Conservation (phyloP, 2,329 filamentous ascomycete genomes). For the Dothideomycetes sp. region DNA sequence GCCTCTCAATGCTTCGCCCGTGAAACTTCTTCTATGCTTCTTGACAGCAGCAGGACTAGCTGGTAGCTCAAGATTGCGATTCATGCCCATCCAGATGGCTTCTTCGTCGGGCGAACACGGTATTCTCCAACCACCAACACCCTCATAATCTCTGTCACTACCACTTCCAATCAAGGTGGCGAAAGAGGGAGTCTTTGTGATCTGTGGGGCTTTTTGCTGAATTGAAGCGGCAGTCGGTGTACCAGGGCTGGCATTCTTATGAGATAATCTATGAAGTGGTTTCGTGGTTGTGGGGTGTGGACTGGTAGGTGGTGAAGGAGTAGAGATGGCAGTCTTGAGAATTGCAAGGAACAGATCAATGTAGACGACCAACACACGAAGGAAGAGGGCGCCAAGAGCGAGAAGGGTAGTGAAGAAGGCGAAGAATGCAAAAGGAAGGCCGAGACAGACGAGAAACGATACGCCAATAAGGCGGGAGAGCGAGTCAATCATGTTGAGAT, state of each 20-base stretch:
- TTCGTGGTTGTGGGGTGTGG: conserved; percentile 19
- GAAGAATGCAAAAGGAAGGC: conserved; percentile 30
- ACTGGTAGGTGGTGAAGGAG: conserved; percentile 21
- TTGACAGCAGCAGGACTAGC: conserved; percentile 13
- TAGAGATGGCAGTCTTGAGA: conserved; percentile 22
- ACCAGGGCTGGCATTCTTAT: conserved; percentile 8
- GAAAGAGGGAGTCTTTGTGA: conserved; percentile 26
- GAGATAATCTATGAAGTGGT: no score
- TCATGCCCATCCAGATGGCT: conserved; percentile 36
- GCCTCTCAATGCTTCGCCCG: no score
- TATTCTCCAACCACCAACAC: conserved; percentile 33
- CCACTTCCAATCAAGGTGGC: conserved; percentile 26
- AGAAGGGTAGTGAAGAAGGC: conserved; percentile 31
- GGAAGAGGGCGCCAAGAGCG: conserved; percentile 29
- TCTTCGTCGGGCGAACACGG: conserved; percentile 32
- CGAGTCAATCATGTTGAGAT: conserved; percentile 6
- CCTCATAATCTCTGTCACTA: conserved; percentile 32
- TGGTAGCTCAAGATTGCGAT: conserved; percentile 33
- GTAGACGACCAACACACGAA: conserved; percentile 34
- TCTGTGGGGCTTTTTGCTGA: conserved; percentile 10
- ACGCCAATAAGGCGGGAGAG: conserved; percentile 6
- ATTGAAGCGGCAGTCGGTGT: conserved; percentile 16
- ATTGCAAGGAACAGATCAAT: conserved; percentile 33
- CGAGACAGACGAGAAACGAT: conserved; percentile 7
- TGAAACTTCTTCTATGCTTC: conserved; percentile 17